Conservation (phyloP, 2,329 filamentous ascomycete species). For the Westerdykella aurantiaca region DNA sequence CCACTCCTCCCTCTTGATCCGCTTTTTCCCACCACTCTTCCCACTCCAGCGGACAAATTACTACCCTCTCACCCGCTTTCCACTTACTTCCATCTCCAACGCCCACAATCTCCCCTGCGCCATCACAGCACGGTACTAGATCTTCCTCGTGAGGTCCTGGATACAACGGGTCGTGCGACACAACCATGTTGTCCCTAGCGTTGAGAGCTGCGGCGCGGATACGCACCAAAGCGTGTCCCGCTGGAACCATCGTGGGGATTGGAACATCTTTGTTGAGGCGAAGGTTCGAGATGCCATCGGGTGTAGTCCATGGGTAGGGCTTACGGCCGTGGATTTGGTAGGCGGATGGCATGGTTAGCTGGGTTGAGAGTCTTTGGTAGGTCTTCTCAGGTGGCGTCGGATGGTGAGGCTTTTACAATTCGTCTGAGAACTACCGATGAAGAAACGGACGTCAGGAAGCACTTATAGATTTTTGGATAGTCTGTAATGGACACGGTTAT, state of each 20-base stretch:
- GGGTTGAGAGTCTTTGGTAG: background rate
- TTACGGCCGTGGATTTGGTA: slow-evolving; percentile 8
- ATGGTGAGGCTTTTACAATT: too few relatives aligned
- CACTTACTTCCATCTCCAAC: slow-evolving; percentile 5
- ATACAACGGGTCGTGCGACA: slow-evolving; percentile 8
- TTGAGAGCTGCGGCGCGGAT: slow-evolving; percentile 13
- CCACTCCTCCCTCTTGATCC: background rate
- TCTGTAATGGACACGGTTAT: too few relatives aligned
- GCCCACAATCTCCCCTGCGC: slow-evolving; percentile 5
- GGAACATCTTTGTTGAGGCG: slow-evolving; percentile 8
- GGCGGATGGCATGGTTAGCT: slow-evolving; percentile 7
- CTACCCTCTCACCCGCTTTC: slow-evolving; percentile 1
- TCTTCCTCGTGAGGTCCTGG: slow-evolving; percentile 7
- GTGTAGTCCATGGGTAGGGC: slow-evolving; percentile 1
- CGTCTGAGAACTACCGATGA: too few relatives aligned
- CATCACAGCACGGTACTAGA: slow-evolving; percentile 11
- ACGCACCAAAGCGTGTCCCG: slow-evolving; percentile 6
- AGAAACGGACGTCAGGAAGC: too few relatives aligned
- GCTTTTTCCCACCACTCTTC: background rate
- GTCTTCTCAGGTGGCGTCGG: too few relatives aligned
- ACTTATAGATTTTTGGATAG: too few relatives aligned
- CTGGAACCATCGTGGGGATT: slow-evolving; percentile 7
- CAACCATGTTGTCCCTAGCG: slow-evolving; percentile 10
- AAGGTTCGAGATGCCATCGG: slow-evolving; percentile 6
- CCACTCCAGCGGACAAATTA: slow-evolving; percentile 1